Evolutionary conservation across 129 eudicot species (phyloP).

Genomic region (Calendula officinalis): DNA sequence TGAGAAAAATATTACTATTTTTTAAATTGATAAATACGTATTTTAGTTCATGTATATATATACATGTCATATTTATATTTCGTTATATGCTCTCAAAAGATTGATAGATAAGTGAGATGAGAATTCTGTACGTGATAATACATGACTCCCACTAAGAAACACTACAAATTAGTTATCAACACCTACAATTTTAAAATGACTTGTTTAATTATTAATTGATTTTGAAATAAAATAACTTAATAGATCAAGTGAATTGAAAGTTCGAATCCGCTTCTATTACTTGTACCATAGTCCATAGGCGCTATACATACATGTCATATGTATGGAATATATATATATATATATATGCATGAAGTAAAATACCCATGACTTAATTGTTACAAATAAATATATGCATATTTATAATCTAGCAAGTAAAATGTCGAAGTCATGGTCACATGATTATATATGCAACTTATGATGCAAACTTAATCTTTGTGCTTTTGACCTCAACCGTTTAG

Average conservation of each 20-base stretch:
- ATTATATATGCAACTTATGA: constrained; percentile 28
- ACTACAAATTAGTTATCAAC: constrained; percentile 6
- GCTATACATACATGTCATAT: not conserved
- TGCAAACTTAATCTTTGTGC: constrained; percentile 38
- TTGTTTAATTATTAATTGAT: not conserved
- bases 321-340: not conserved
- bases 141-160: constrained; percentile 12
- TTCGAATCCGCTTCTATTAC: not conserved
- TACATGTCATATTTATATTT: too few relatives aligned
- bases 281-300: not conserved
- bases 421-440: constrained; percentile 30
- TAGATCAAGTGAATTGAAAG: too few relatives aligned
- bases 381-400: not conserved
- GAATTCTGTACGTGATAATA: not conserved
- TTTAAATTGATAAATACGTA: too few relatives aligned
- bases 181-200: not conserved
- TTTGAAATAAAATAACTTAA: not conserved
- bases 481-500: constrained; percentile 33
- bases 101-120: too few relatives aligned
- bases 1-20: too few relatives aligned
- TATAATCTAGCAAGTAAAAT: constrained; percentile 13
- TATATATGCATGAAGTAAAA: not conserved
- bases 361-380: not conserved
- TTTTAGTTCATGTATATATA: too few relatives aligned
- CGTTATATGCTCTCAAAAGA: too few relatives aligned